These are phyloP conservation scores for Aspergillus conjunctus DNA, from an alignment of 495 filamentous ascomycete genomes.

Conservation along the genomic window DNA sequence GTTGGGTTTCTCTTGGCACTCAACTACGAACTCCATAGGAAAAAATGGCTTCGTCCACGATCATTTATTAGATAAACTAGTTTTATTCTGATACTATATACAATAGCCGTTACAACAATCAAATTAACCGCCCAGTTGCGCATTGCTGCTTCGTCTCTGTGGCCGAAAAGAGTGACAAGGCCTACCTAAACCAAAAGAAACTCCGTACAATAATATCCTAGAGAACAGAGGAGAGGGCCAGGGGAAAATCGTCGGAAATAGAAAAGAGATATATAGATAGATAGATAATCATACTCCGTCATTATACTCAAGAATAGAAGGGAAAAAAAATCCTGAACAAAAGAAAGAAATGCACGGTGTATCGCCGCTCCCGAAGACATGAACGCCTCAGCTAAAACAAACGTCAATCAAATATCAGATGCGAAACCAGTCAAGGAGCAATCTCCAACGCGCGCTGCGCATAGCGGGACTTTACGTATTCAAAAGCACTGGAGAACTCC, in stretches of 20 bases:
- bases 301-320: constrained; percentile 36
- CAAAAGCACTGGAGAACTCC: constrained; percentile 46
- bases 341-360: constrained; percentile 24
- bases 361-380: constrained; percentile 27
- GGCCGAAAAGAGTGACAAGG: constrained; percentile 15
- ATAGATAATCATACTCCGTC: constrained; percentile 41
- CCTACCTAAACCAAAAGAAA: neutral
- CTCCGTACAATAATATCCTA: constrained; percentile 21
- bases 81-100: constrained; percentile 8
- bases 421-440: constrained; percentile 30
- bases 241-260: neutral
- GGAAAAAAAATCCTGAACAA: constrained; percentile 22
- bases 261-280: constrained; percentile 4
- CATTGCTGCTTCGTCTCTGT: constrained; percentile 10
- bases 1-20: constrained; percentile 17
- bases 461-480: constrained; percentile 48
- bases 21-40: neutral
- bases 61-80: too few relatives aligned
- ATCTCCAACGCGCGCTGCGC: constrained; percentile 45
- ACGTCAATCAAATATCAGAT: constrained; percentile 22
- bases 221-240: neutral
- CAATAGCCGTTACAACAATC: neutral
- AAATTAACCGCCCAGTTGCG: neutral
- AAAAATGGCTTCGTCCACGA: neutral
- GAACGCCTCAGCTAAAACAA: constrained; percentile 30